A percentile compares a stretch with the other conserved stretches of the same genome.
These are phyloP conservation scores for Fabrea salina DNA, from an alignment of 169 alveolate genomes.

Conservation along the genomic window DNA sequence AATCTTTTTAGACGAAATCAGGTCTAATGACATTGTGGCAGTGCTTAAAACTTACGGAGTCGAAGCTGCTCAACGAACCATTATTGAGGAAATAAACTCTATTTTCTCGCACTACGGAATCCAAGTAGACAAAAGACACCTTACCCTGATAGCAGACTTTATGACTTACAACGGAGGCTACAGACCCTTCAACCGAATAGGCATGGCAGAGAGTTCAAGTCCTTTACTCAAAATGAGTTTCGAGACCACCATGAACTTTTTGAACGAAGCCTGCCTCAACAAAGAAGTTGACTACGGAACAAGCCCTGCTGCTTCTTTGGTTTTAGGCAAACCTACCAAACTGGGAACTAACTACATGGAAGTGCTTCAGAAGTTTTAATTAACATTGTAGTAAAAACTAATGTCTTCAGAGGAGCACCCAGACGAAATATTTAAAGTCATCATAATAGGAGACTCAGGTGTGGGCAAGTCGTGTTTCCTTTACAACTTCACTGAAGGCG, in stretches of 20 bases:
- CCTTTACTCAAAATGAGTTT: constrained; percentile 96
- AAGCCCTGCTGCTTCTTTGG: constrained; percentile 71
- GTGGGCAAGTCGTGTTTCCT: constrained; percentile 53
- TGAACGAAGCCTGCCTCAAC: constrained; percentile 87
- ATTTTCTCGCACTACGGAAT: constrained; percentile 97
- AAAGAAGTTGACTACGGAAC: constrained; percentile 65
- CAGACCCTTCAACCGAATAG: constrained; percentile 87
- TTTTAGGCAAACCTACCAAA: constrained; percentile 53
- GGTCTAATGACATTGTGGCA: constrained; percentile 92
- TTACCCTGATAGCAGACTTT: constrained; percentile 95
- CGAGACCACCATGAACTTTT: constrained; percentile 94
- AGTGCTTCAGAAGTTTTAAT: background rate
- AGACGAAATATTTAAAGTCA: constrained; percentile 38
- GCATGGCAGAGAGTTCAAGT: constrained; percentile 88
- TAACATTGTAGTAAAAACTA: too few relatives aligned
- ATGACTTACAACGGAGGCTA: constrained; percentile 94
- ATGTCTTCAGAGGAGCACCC: too few relatives aligned
- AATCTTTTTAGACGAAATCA: constrained; percentile 80
- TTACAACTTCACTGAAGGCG: constrained; percentile 43
- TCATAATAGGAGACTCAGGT: constrained; percentile 55
- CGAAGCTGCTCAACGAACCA: constrained; percentile 97
- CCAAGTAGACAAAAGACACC: constrained; percentile 94
- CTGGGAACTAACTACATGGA: constrained; percentile 17
- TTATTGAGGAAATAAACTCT: constrained; percentile 90
- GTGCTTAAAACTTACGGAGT: constrained; percentile 94